Percentiles rank a stretch among this genome's conserved stretches.
Conservation (phyloP, 1,139 yeast species). For the Candida neerlandica region DNA sequence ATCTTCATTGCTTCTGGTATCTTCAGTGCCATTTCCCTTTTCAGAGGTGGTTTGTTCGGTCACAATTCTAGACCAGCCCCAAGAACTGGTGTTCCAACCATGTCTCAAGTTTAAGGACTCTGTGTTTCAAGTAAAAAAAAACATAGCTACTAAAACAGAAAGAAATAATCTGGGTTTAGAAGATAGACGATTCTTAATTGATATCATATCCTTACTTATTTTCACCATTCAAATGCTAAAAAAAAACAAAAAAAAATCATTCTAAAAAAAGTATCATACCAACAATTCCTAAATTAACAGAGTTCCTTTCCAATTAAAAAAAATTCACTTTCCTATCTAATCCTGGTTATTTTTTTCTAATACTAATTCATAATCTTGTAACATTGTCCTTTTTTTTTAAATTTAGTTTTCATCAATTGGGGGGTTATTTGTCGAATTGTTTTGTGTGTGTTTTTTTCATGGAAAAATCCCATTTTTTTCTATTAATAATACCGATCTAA, state of each 20-base stretch:
- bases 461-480: not conserved
- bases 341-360: not conserved
- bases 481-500: not conserved
- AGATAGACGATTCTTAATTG: not conserved
- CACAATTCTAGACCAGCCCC: slow-evolving; percentile 47
- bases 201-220: not conserved
- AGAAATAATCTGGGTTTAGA: not conserved
- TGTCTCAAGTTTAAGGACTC: slow-evolving; percentile 68
- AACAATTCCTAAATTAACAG: not conserved
- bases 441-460: not conserved
- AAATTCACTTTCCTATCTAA: not conserved
- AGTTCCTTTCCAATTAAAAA: not conserved
- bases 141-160: too few species aligned
- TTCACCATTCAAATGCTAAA: not conserved
- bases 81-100: slow-evolving; percentile 86
- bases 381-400: not conserved
- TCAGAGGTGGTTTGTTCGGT: slow-evolving; percentile 78
- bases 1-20: slow-evolving; percentile 69
- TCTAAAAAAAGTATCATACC: slow-evolving; percentile 1
- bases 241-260: not conserved
- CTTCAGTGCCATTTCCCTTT: slow-evolving; percentile 59
- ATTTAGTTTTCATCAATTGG: not conserved
- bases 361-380: slow-evolving; percentile 1
- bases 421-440: not conserved
- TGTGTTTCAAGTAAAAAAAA: not conserved